Evolutionary conservation across 75 land plant genomes (phyloP).

Genomic region (Picea sitchensis): DNA sequence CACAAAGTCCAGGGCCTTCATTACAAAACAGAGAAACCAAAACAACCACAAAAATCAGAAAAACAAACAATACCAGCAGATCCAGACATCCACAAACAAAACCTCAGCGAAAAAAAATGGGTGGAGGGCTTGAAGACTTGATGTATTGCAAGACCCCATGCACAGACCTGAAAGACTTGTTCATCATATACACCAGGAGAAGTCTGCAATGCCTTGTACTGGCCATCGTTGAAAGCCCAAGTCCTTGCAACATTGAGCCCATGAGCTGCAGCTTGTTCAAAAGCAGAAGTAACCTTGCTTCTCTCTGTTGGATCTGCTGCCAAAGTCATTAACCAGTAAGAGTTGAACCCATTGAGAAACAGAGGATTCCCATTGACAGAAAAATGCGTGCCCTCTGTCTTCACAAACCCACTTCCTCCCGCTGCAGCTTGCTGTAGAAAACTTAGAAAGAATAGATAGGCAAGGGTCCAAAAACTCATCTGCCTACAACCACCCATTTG

Average conservation of each 20-base stretch:
- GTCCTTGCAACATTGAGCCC: slow-evolving; percentile 68
- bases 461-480: slow-evolving; percentile 1
- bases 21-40: background rate
- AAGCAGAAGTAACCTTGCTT: slow-evolving; percentile 36
- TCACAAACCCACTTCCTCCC: slow-evolving; percentile 33
- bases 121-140: too few species aligned
- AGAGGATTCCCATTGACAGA: slow-evolving; percentile 57
- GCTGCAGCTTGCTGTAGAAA: slow-evolving; percentile 12
- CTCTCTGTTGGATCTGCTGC: slow-evolving; percentile 53
- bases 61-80: background rate
- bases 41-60: background rate
- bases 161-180: slow-evolving; percentile 48
- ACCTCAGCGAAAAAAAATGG: too few species aligned
- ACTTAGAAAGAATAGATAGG: background rate
- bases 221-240: slow-evolving; percentile 89
- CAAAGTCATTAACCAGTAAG: slow-evolving; percentile 73
- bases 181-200: slow-evolving; percentile 74
- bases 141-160: too few species aligned
- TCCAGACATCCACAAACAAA: background rate
- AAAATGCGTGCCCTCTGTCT: slow-evolving; percentile 42
- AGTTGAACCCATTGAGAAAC: slow-evolving; percentile 62
- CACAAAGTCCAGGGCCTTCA: slow-evolving; percentile 76
- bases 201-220: slow-evolving; percentile 49
- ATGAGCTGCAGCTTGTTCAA: slow-evolving; percentile 37
- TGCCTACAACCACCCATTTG: slow-evolving; percentile 4